Evolutionary conservation across 192 early-diverging fungal species (phyloP).

Genomic region (Rhizoclosmatium globosum): DNA sequence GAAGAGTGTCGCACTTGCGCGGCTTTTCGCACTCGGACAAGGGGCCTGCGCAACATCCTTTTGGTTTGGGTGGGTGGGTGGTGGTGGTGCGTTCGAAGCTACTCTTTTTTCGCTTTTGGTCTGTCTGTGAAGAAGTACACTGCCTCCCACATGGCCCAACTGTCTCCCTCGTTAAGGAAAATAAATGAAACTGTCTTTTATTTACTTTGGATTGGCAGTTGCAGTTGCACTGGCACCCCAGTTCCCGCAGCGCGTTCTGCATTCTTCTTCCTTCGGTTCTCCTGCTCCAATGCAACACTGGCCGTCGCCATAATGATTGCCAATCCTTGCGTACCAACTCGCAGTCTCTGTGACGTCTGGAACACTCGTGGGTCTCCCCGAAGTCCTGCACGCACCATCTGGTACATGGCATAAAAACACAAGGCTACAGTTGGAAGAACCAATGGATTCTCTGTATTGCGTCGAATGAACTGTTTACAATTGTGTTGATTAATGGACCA

Average conservation of each 20-base stretch:
- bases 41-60: no score
- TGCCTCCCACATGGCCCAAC: no score
- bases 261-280: background rate
- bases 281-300: background rate
- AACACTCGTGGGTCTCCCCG: constrained; percentile 39
- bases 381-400: constrained; percentile 36
- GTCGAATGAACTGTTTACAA: constrained; percentile 16
- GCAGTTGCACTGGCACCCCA: no score
- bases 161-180: no score
- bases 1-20: background rate
- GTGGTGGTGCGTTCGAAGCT: no score
- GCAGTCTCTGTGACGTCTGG: constrained; percentile 37
- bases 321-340: constrained; percentile 43
- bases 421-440: constrained; percentile 40
- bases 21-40: no score
- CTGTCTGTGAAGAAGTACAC: no score
- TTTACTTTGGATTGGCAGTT: no score
- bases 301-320: constrained; percentile 34
- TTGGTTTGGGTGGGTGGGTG: no score
- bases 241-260: no score
- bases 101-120: no score
- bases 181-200: background rate
- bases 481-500: background rate
- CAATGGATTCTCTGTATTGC: constrained; percentile 43
- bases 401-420: constrained; percentile 23